These are phyloP conservation scores for Aspergillus persii DNA, from an alignment of 2,329 filamentous ascomycete species.

Conservation along the genomic window DNA sequence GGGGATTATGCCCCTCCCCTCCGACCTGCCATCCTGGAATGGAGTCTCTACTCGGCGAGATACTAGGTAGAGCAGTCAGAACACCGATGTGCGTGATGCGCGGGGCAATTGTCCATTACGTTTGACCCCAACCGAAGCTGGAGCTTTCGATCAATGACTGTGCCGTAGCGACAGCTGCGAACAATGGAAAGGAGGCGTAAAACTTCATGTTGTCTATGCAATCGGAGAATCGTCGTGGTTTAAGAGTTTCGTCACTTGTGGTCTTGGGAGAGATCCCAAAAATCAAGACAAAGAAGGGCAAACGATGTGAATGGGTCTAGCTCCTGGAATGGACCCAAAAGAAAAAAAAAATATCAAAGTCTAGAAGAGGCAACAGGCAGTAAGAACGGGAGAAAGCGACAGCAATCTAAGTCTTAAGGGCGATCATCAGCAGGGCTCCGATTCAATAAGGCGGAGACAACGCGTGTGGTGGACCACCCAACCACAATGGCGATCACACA, in stretches of 20 bases:
- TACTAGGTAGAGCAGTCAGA: constrained; percentile 42
- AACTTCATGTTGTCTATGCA: constrained; percentile 39
- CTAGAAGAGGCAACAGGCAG: constrained; percentile 1
- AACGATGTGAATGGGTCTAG: background rate
- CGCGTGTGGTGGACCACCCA: constrained; percentile 44
- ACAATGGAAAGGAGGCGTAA: constrained; percentile 41
- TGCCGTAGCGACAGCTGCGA: constrained; percentile 55
- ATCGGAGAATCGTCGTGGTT: constrained; percentile 11
- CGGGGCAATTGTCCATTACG: constrained; percentile 42
- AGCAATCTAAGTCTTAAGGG: constrained; percentile 13
- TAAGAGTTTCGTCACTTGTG: constrained; percentile 6
- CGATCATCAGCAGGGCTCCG: constrained; percentile 20
- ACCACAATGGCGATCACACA: constrained; percentile 50
- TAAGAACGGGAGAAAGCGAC: constrained; percentile 13
- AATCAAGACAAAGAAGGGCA: constrained; percentile 2
- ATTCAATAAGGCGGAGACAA: constrained; percentile 34
- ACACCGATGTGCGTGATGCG: constrained; percentile 1
- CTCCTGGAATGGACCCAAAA: background rate
- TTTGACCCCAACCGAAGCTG: constrained; percentile 72
- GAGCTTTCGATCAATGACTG: constrained; percentile 69
- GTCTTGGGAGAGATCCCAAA: background rate
- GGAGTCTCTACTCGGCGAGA: constrained; percentile 55
- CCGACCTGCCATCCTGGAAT: constrained; percentile 57
- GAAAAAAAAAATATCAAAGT: background rate
- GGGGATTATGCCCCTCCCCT: constrained; percentile 56